Evolutionary conservation across 345 rosid species (phyloP), one percentile per base, ranked within the genome.

Genomic region (Aegle marmelos): DNA sequence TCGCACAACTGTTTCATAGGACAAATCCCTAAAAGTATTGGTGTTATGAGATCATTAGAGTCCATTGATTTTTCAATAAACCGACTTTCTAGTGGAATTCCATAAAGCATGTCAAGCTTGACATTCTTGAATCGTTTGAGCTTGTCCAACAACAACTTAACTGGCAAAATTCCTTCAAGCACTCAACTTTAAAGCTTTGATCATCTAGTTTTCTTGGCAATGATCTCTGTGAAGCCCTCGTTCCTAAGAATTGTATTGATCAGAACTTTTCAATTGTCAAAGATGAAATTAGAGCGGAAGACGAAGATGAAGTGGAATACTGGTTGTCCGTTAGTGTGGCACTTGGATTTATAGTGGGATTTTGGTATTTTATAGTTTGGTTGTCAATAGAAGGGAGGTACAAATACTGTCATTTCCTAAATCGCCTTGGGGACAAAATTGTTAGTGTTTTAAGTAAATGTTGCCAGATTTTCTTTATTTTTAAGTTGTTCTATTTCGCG

Each of bases 311-410:
- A 16, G 21, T 50, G 56, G 56, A 50, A 6, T 50, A 50, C 7
- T 16, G 22, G 56, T 50, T 50, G 56, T 50, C 4, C 1, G 56
- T 53, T 4, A 53, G 56, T 2, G 0, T 45, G 50, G 34, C 61
- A 37, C 25, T 25, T 17, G 79, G 79, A 25, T 58, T 76, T 58
- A 45, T 68, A 37, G 67, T 59, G 68, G 68, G 76, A 24, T 59
- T 73, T 7, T 59, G 67, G 67, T 60, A 17, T 4, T 17, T 53
- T 19, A 17, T 53, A 17, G 56, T 53, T 53, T 53, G 22, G 2
- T 59, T 25, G 9, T 73, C 36, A 73, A 19, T 48, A 36, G 13
- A 34, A 72, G 31, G 75, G 53, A 34, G 75, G 6, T 72, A 33
- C 1, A 56, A 6, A 17, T 72, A 72, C 24, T 31, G 22, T 56